A percentile compares a stretch with the other conserved stretches of the same genome.
Evolutionary conservation across 192 early-diverging fungal species (phyloP).

Genomic region (Coemansia sp.): DNA sequence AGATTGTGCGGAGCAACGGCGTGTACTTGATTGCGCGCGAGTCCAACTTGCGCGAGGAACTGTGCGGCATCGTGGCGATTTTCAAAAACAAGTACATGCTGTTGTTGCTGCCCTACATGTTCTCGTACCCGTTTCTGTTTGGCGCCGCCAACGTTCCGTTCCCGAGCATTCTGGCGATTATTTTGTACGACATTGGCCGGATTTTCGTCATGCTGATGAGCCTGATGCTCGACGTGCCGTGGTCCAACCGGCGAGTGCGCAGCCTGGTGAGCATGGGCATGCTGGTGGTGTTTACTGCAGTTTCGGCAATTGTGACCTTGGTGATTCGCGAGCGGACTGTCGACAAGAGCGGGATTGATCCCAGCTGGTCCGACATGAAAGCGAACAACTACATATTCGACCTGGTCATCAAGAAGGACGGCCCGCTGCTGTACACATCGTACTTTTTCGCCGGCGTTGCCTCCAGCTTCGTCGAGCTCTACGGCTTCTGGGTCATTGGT

Average conservation of each 20-base stretch:
- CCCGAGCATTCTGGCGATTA: constrained; percentile 16
- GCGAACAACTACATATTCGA: constrained; percentile 10
- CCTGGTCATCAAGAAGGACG: constrained; percentile 3
- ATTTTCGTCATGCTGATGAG: constrained; percentile 27
- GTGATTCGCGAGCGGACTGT: neutral
- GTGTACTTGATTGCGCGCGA: constrained; percentile 33
- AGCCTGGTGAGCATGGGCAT: constrained; percentile 11
- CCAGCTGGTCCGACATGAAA: neutral
- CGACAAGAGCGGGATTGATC: constrained; percentile 11
- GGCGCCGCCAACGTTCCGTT: constrained; percentile 23
- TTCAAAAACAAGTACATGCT: constrained; percentile 24
- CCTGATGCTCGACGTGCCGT: constrained; percentile 32
- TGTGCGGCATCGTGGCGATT: constrained; percentile 13
- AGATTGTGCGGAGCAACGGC: constrained; percentile 34
- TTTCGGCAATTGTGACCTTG: constrained; percentile 11
- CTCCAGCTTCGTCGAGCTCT: constrained; percentile 41
- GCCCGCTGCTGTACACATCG: constrained; percentile 10
- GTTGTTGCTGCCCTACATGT: constrained; percentile 27
- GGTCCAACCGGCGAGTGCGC: constrained; percentile 23
- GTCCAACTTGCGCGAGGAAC: constrained; percentile 13
- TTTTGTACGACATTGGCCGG: constrained; percentile 33
- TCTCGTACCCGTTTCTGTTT: constrained; percentile 30
- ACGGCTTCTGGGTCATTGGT: constrained; percentile 44
- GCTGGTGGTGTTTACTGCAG: constrained; percentile 4
- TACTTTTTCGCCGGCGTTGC: constrained; percentile 39